phyloP scores from a whole-genome alignment of 2,329 filamentous ascomycete genomes.

The Colletotrichum sp. region DNA sequence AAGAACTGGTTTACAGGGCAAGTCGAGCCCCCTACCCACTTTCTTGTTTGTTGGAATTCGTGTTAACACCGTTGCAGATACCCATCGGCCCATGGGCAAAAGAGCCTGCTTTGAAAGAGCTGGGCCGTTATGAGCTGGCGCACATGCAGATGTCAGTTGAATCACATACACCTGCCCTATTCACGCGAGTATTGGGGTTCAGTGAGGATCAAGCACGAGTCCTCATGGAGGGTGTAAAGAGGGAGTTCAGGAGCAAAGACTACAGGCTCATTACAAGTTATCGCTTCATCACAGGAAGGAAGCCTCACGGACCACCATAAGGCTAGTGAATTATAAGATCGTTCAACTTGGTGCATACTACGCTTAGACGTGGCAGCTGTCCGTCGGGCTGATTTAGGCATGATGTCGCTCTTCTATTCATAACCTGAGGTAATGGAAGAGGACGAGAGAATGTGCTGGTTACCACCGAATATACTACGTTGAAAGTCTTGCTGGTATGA shows the following conservation, averaged over 20 bases:
- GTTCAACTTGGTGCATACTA: fast-evolving
- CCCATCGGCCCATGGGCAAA: slow-evolving; percentile 44
- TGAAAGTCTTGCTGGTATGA: background rate
- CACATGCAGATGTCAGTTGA: slow-evolving; percentile 50
- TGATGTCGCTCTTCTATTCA: background rate
- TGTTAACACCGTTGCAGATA: slow-evolving; percentile 29
- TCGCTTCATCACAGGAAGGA: slow-evolving; percentile 37
- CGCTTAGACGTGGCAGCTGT: background rate
- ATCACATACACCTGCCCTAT: slow-evolving; percentile 44
- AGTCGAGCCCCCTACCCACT: background rate
- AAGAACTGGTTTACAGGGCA: slow-evolving; percentile 33
- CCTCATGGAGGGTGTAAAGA: slow-evolving; percentile 47
- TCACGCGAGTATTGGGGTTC: slow-evolving; percentile 42
- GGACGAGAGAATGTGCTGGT: background rate
- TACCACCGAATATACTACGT: background rate
- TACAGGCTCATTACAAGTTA: slow-evolving; percentile 38
- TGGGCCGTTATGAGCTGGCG: slow-evolving; percentile 38
- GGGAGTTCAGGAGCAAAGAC: slow-evolving; percentile 39
- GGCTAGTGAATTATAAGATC: too few species aligned
- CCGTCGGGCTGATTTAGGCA: background rate
- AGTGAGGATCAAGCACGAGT: slow-evolving; percentile 44
- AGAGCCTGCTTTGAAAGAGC: slow-evolving; percentile 38
- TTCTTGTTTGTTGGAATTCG: fast-evolving
- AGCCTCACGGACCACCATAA: background rate
- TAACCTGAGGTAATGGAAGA: background rate